Conservation (phyloP, 805 yeast genomes). For the Hanseniaspora nectarophila region DNA sequence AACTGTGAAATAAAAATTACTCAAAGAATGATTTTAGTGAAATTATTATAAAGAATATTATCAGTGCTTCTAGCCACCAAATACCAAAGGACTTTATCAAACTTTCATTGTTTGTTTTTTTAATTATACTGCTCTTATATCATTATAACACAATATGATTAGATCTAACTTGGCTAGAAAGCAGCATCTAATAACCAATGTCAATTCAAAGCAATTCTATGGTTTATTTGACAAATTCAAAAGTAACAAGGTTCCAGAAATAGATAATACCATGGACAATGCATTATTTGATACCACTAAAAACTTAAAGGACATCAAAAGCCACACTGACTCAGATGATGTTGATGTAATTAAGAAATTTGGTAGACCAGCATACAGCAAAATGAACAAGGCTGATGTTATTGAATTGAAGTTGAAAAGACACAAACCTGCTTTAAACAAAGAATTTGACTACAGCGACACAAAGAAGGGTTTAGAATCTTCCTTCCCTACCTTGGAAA, state of each 20-base stretch:
- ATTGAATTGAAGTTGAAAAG: slow-evolving; percentile 1
- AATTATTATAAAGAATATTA: too few species aligned
- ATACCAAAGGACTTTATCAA: too few species aligned
- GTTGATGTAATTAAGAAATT: slow-evolving; percentile 8
- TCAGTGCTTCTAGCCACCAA: too few species aligned
- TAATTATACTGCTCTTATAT: too few species aligned
- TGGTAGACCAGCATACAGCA: slow-evolving; percentile 9
- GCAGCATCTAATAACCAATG: not conserved
- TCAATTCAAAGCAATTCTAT: not conserved
- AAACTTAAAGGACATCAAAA: not conserved
- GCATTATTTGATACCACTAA: slow-evolving; percentile 4
- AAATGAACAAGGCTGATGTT: slow-evolving; percentile 3
- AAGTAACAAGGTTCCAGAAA: slow-evolving; percentile 6
- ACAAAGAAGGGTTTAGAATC: slow-evolving; percentile 27
- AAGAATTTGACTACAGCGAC: not conserved
- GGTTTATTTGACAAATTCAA: slow-evolving; percentile 7
- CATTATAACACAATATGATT: too few species aligned
- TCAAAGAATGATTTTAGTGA: too few species aligned
- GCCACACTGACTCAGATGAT: not conserved
- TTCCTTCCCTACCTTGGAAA: slow-evolving; percentile 57
- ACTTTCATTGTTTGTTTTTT: not conserved
- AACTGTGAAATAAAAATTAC: too few species aligned
- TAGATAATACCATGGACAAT: not conserved
- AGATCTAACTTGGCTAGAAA: not conserved
- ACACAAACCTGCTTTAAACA: slow-evolving; percentile 2